Evolutionary conservation across 805 yeast genomes (phyloP).

Genomic region (Pichia membranifaciens): DNA sequence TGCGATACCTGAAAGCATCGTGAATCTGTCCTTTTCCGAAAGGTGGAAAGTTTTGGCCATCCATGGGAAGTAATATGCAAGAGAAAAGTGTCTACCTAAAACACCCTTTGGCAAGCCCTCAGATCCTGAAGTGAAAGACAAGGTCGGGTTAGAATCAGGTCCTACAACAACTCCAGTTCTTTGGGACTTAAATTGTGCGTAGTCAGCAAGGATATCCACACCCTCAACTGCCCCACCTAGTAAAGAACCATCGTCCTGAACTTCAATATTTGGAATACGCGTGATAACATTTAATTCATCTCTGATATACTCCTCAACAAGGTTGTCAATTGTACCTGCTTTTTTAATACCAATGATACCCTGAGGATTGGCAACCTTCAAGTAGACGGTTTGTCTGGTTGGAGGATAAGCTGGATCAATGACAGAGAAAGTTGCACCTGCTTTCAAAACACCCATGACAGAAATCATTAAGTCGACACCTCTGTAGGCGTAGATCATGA

Average conservation of each 20-base stretch:
- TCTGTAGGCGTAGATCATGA: slow-evolving; percentile 95
- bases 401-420: slow-evolving; percentile 99
- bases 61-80: slow-evolving; percentile 98
- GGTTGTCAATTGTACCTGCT: slow-evolving; percentile 76
- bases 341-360: slow-evolving; percentile 86
- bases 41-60: slow-evolving; percentile 84
- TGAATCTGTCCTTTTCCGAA: slow-evolving; percentile 76
- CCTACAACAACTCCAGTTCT: slow-evolving; percentile 91
- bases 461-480: slow-evolving; percentile 97
- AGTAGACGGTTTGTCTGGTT: slow-evolving; percentile 89
- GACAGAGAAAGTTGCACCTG: slow-evolving; percentile 98
- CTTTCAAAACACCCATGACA: slow-evolving; percentile 95
- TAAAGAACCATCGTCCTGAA: slow-evolving; percentile 69
- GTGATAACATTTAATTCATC: slow-evolving; percentile 69
- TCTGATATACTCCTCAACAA: slow-evolving; percentile 72
- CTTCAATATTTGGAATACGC: slow-evolving; percentile 68
- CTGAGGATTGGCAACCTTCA: slow-evolving; percentile 87
- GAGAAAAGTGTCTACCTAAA: slow-evolving; percentile 91
- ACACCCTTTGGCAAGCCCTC: slow-evolving; percentile 99
- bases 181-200: slow-evolving; percentile 40
- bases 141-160: slow-evolving; percentile 95
- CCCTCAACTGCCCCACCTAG: slow-evolving; percentile 48
- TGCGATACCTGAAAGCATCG: slow-evolving; percentile 98
- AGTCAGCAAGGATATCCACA: slow-evolving; percentile 46
- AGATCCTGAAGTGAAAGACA: slow-evolving; percentile 94